Percentiles rank a stretch among this genome's conserved stretches.
Evolutionary conservation across 192 early-diverging fungal genomes (phyloP).

Genomic region (Coemansia sp.): DNA sequence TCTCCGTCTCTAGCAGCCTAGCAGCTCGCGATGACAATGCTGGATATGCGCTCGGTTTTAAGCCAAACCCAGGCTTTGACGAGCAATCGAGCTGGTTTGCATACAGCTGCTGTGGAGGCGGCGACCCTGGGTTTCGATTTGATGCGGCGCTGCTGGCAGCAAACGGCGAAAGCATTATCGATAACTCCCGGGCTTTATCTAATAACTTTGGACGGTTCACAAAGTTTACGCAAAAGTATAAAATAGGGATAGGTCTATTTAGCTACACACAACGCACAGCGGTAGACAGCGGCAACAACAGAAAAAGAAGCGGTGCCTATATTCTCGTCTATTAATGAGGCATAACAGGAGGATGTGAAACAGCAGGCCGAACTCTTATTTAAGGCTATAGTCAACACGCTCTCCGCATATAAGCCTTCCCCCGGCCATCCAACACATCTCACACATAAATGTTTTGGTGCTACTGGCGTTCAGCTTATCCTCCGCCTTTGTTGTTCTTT

Average conservation of each 20-base stretch:
- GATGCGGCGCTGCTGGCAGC: constrained; percentile 1
- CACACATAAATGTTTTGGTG: constrained; percentile 13
- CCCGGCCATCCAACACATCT: constrained; percentile 16
- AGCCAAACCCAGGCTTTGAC: neutral
- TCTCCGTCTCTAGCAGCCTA: neutral
- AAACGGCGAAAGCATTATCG: constrained; percentile 19
- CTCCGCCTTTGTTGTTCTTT: neutral
- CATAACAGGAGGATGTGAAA: constrained; percentile 5
- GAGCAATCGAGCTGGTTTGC: constrained; percentile 8
- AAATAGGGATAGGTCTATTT: neutral
- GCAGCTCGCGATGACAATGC: constrained; percentile 14
- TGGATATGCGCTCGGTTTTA: constrained; percentile 5
- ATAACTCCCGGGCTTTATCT: neutral
- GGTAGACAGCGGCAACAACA: constrained; percentile 8
- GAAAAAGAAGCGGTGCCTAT: neutral
- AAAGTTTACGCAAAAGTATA: neutral
- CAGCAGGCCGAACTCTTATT: neutral
- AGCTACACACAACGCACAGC: neutral
- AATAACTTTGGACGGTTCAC: neutral
- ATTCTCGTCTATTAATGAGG: neutral
- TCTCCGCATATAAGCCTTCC: neutral
- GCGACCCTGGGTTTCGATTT: neutral
- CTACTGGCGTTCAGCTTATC: constrained; percentile 10
- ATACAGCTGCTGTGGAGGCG: constrained; percentile 1
- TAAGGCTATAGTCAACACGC: neutral